Base-by-base conservation (phyloP, 225 moss, liverwort and hornwort species). In the Anthoceros angustus region DNA sequence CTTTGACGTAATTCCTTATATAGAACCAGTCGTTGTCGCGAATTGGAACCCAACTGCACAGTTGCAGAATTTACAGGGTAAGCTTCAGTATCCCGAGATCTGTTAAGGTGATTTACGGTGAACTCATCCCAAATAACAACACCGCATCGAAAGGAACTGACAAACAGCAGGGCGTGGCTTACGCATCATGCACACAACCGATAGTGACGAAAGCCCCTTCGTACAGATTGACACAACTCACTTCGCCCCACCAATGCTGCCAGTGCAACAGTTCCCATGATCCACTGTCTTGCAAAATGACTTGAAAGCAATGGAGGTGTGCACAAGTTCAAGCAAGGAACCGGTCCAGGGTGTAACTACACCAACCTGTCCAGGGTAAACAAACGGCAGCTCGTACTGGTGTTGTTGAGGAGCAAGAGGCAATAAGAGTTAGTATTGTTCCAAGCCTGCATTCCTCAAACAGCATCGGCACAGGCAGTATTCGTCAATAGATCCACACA, bases 131-230 rank as follows among this genome's bases (percentile, higher is more conserved):
- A n/a, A 15, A 11, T 46, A 6, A 6, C 45, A 11, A 46, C 10
- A 16, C 12, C 10, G 45, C 45, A 10, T 11, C 10, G 16, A 1
- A 11, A 46, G 45, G 45, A 46, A 60, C 12, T 55, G 20, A 69
- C 15, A 39, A 12, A 40, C 32, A 69, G 26, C 16, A n/a, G 69
- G 15, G 38, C 25, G 61, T 32, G 32, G 39, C 69, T 74, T 80
- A 95, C 91, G 88, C 98, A 70, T 98, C 98, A 77, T 98, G 89
- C 68, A 92, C 92, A 68, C 92, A 88, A 45, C 98, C 92, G 72
- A 77, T 87, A 73, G 82, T 82, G 26, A 98, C 79, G 73, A 92
- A 92, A 40, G 98, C 98, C 70, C 98, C 98, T 80, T 98, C 98
- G 40, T 98, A 98, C 7, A 92, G 71, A 69, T 42, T 74, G 67